Base-by-base conservation (phyloP, 768 basidiomycete genomes). In the Lyophyllum decastes region DNA sequence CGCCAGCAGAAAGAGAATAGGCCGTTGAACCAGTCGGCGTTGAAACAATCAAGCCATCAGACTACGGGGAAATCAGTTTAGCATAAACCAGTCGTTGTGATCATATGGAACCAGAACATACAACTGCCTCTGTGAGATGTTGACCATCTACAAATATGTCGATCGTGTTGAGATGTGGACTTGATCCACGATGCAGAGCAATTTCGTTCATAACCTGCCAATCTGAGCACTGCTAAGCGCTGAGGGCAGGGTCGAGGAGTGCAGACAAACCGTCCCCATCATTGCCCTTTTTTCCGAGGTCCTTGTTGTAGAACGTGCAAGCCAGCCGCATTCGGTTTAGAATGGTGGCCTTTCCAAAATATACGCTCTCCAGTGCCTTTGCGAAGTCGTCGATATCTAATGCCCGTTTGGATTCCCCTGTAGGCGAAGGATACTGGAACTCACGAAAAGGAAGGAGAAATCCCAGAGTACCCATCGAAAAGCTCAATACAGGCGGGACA, bases 131-230 rank as follows among this genome's bases (percentile, higher is more conserved):
- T 2, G 95, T 98, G 24, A 98, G 80, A 75, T 95, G 94, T 67
- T 97, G 94, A 0, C 90, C 93, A 65, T 98, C 94, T 12, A 96
- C 94, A 71, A 82, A 96, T 14, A 94, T 91, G 68, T 97, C 94
- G 54, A 97, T 93, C 4, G 93, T 92, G 63, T 94, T 95, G 35
- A 98, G 78, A 65, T 96, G 95, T 0, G 95, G 90, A 62, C 91
- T 92, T 21, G 92, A 85, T 12, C 95, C 95, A 25, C 95, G 86
- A 72, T 98, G 95, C 34, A 98, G 77, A 2, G 93, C 88, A 57
- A 98, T 86, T 72, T 98, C 95, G 68, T 98, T 98, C 94, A 98
- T 95, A 35, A 96, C 95, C 71, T 96, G 95, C 89, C 92, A 95
- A 61, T 89, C 94, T 90, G 60, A 19, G 22, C n/a, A 38, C 11